Conservation (phyloP, 805 yeast species). For the Cyberlindnera mrakii region DNA sequence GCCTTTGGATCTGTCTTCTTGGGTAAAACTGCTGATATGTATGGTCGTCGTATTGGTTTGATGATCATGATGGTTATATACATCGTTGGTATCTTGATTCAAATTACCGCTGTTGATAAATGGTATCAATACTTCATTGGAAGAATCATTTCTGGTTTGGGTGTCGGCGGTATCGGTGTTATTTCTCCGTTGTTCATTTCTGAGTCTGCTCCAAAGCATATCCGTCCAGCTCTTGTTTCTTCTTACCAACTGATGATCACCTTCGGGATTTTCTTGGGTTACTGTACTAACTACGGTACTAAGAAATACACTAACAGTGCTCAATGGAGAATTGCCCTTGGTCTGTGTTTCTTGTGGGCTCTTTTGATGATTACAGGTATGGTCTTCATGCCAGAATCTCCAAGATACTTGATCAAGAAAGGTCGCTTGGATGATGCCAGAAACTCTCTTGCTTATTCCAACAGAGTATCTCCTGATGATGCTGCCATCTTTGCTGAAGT, state of each 20-base stretch:
- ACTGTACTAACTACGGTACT: constrained; percentile 68
- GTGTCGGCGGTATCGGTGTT: constrained; percentile 75
- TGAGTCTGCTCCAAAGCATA: constrained; percentile 62
- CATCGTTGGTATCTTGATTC: constrained; percentile 61
- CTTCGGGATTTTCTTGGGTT: constrained; percentile 69
- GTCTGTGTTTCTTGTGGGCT: constrained; percentile 46
- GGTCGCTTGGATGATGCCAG: constrained; percentile 57
- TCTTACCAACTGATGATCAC: constrained; percentile 68
- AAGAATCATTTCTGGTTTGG: constrained; percentile 64
- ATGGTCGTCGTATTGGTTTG: constrained; percentile 62
- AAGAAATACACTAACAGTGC: constrained; percentile 54
- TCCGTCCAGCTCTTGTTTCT: constrained; percentile 68
- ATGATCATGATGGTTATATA: constrained; percentile 57
- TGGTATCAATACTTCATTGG: constrained; percentile 75
- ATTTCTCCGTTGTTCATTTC: constrained; percentile 69
- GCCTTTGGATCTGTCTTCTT: constrained; percentile 64
- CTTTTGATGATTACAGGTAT: constrained; percentile 30
- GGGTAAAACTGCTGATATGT: constrained; percentile 53
- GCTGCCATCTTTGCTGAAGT: constrained; percentile 52
- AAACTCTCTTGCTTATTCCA: constrained; percentile 50
- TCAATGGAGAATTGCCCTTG: constrained; percentile 73
- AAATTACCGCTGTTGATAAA: constrained; percentile 44
- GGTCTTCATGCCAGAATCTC: constrained; percentile 65
- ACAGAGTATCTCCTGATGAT: constrained; percentile 48
- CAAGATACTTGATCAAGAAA: constrained; percentile 56